These are phyloP conservation scores for Microsporum audouinii DNA, from an alignment of 2,329 filamentous ascomycete genomes.

Conservation along the genomic window DNA sequence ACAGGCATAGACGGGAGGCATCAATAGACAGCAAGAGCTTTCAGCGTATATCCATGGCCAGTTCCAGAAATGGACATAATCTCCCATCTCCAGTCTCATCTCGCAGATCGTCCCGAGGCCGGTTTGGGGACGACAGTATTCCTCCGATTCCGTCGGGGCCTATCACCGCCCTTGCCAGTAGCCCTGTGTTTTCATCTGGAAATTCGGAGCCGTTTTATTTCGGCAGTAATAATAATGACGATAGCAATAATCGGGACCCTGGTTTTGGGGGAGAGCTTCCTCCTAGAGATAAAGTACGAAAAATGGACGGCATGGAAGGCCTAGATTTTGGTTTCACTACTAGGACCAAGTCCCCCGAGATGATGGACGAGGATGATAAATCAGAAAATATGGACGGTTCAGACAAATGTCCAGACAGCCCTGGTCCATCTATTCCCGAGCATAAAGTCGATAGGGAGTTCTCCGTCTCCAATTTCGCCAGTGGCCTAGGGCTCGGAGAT, in stretches of 20 bases:
- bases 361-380: not conserved
- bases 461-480: constrained; percentile 31
- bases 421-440: not conserved
- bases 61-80: constrained; percentile 10
- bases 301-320: not conserved
- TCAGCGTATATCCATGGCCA: constrained; percentile 11
- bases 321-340: constrained; percentile 1
- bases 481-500: constrained; percentile 39
- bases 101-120: not conserved
- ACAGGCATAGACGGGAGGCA: constrained; percentile 13
- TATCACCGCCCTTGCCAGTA: constrained; percentile 11
- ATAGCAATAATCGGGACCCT: not conserved
- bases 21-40: constrained; percentile 16
- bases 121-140: constrained; percentile 11
- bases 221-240: not conserved
- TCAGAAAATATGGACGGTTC: not conserved
- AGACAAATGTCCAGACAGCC: not conserved
- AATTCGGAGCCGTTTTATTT: not conserved
- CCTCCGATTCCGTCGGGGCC: constrained; percentile 13
- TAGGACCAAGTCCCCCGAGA: not conserved
- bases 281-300: not conserved
- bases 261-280: not conserved
- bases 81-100: constrained; percentile 9
- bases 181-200: constrained; percentile 8
- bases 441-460: constrained; percentile 19